These are phyloP conservation scores for Tillandsia fasciculata DNA, from an alignment of 176 grass and related monocot species.

Conservation along the genomic window DNA sequence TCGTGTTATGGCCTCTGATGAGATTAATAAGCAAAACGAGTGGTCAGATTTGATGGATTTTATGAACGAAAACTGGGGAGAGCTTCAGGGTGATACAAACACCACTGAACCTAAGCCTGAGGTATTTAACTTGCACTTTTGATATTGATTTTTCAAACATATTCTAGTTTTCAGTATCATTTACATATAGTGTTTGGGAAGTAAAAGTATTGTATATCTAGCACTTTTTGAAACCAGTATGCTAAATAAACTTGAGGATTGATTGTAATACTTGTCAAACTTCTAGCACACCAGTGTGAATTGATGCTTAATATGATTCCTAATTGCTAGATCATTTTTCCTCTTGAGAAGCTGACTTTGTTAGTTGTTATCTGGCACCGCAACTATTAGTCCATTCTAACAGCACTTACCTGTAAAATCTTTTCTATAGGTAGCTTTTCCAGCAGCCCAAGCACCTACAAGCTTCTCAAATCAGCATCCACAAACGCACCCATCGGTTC, in stretches of 20 bases:
- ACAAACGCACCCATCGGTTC: slow-evolving; percentile 38
- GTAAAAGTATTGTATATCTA: not conserved
- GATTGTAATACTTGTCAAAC: not conserved
- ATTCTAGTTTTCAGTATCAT: not conserved
- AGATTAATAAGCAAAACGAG: slow-evolving; percentile 45
- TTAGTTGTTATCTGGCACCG: not conserved
- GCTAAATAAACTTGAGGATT: not conserved
- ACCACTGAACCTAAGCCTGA: slow-evolving; percentile 18
- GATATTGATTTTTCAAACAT: not conserved
- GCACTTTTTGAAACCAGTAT: not conserved
- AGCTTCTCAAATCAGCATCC: slow-evolving; percentile 26
- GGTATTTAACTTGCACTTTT: slow-evolving; percentile 23
- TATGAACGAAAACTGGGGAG: slow-evolving; percentile 40
- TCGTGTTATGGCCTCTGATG: slow-evolving; percentile 28
- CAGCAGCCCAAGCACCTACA: slow-evolving; percentile 20
- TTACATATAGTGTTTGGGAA: not conserved
- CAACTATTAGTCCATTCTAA: not conserved
- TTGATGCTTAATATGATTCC: not conserved
- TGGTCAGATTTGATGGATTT: slow-evolving; percentile 42
- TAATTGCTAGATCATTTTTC: not conserved
- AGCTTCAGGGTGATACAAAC: slow-evolving; percentile 24
- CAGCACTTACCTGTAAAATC: slow-evolving; percentile 2
- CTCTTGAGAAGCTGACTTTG: not conserved
- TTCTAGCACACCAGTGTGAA: not conserved
- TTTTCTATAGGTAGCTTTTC: slow-evolving; percentile 38